phyloP scores from a whole-genome alignment of 208 protist species.

The Willaertia magna region DNA sequence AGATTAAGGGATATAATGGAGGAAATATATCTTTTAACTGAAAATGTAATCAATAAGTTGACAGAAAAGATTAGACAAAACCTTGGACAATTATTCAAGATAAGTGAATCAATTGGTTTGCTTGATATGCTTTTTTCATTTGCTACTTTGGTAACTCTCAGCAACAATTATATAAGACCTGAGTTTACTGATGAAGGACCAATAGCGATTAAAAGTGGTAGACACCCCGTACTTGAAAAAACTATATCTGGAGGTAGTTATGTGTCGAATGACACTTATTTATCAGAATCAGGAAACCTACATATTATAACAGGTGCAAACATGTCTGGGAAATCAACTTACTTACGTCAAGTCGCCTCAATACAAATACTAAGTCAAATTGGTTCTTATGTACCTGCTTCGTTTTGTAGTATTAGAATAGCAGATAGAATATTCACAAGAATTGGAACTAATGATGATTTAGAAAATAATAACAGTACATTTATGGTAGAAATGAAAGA shows the following conservation, averaged over 20 bases:
- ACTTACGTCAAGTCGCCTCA: slow-evolving; percentile 4
- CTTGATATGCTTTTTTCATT: neutral
- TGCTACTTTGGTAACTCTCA: neutral
- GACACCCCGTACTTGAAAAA: neutral
- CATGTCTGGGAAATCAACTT: slow-evolving; percentile 12
- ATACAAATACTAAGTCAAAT: slow-evolving; percentile 5
- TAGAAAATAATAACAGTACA: neutral
- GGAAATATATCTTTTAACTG: slow-evolving; percentile 10
- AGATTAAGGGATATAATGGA: neutral
- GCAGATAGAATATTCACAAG: slow-evolving; percentile 14
- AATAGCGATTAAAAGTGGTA: neutral
- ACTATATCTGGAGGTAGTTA: neutral
- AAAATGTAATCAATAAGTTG: neutral
- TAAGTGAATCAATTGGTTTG: neutral
- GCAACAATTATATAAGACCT: neutral
- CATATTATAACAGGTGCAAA: slow-evolving; percentile 4
- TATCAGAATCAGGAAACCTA: neutral
- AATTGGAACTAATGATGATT: neutral
- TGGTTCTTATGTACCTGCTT: slow-evolving; percentile 13
- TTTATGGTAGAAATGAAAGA: slow-evolving; percentile 24
- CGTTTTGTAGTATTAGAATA: slow-evolving; percentile 3
- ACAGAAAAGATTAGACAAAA: neutral
- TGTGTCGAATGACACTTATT: neutral
- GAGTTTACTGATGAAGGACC: neutral
- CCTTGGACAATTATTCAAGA: neutral